A percentile compares a stretch with the other conserved stretches of the same genome.
These are phyloP conservation scores for Trichoderma brevicompactum DNA, from an alignment of 2,329 filamentous ascomycete genomes.

Conservation along the genomic window DNA sequence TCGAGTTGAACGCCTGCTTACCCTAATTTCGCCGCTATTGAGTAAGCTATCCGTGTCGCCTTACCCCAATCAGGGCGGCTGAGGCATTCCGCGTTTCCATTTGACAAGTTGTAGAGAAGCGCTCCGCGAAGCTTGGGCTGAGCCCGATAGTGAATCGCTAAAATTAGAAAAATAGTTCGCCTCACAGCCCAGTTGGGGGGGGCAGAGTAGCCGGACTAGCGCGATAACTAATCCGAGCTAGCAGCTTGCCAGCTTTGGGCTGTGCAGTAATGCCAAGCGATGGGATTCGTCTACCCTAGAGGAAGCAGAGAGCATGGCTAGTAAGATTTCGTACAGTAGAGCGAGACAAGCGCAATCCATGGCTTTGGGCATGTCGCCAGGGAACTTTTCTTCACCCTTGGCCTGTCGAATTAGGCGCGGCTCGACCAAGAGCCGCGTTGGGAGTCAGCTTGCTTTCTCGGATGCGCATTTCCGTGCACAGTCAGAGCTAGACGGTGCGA, in stretches of 20 bases:
- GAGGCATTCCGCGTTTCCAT: conserved; percentile 16
- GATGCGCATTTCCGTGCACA: conserved; percentile 18
- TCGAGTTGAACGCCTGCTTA: background rate
- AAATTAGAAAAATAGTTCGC: conserved; percentile 22
- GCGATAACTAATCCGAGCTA: background rate
- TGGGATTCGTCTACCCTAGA: conserved; percentile 4
- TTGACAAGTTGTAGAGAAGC: background rate
- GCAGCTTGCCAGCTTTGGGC: background rate
- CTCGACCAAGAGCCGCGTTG: background rate
- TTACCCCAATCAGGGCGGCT: conserved; percentile 1
- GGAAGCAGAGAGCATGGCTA: background rate
- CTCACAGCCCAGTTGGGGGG: conserved; percentile 18
- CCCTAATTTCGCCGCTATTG: conserved; percentile 4
- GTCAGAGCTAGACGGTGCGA: conserved; percentile 22
- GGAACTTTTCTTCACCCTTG: background rate
- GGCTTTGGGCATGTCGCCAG: background rate
- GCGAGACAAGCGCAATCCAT: too few species aligned
- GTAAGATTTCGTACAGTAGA: too few species aligned
- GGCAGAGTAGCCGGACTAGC: background rate
- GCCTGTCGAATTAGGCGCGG: background rate
- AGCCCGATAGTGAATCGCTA: background rate
- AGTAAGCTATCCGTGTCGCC: conserved; percentile 7
- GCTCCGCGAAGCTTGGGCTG: too few species aligned
- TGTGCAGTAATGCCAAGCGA: background rate
- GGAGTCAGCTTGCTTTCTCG: background rate